These are phyloP conservation scores for Fusarium continuum DNA, from an alignment of 2,329 filamentous ascomycete species.

Conservation along the genomic window DNA sequence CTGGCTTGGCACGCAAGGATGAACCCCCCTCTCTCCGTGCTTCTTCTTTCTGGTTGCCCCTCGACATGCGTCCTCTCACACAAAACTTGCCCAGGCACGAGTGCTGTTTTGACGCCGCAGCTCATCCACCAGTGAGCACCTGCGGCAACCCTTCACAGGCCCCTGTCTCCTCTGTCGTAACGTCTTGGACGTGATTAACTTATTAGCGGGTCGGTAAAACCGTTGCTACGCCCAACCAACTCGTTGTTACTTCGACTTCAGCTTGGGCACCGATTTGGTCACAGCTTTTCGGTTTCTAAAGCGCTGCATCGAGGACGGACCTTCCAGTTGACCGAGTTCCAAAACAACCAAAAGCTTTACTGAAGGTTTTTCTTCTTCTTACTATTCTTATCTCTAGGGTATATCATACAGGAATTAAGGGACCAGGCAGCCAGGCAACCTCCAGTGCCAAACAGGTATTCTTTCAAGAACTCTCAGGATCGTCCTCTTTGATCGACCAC, in stretches of 20 bases:
- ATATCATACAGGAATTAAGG: too few relatives aligned
- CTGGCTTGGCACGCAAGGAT: conserved; percentile 33
- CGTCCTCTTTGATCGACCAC: conserved; percentile 27
- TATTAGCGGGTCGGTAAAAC: neutral
- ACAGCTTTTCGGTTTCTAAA: conserved; percentile 14
- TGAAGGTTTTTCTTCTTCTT: conserved; percentile 2
- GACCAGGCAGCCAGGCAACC: neutral
- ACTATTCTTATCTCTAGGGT: neutral
- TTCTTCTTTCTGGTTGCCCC: conserved; percentile 14
- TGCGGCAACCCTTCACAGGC: conserved; percentile 16
- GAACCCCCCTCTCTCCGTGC: conserved; percentile 2
- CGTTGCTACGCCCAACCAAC: conserved; percentile 2
- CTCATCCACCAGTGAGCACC: conserved; percentile 24
- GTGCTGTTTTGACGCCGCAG: conserved; percentile 21
- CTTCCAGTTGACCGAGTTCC: conserved; percentile 27
- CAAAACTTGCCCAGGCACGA: conserved; percentile 24
- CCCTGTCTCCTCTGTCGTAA: conserved; percentile 20
- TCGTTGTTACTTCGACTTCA: conserved; percentile 3
- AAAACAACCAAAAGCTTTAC: conserved; percentile 12
- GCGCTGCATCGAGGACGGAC: conserved; percentile 2
- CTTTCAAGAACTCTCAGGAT: conserved; percentile 4
- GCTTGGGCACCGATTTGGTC: conserved; percentile 30
- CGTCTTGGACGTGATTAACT: conserved; percentile 8
- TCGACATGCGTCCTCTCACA: conserved; percentile 15
- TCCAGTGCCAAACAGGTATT: too few relatives aligned